A percentile compares a stretch with the other conserved stretches of the same genome.
phyloP scores from a whole-genome alignment of 2,329 filamentous ascomycete species.

The Pezicula radicicola region DNA sequence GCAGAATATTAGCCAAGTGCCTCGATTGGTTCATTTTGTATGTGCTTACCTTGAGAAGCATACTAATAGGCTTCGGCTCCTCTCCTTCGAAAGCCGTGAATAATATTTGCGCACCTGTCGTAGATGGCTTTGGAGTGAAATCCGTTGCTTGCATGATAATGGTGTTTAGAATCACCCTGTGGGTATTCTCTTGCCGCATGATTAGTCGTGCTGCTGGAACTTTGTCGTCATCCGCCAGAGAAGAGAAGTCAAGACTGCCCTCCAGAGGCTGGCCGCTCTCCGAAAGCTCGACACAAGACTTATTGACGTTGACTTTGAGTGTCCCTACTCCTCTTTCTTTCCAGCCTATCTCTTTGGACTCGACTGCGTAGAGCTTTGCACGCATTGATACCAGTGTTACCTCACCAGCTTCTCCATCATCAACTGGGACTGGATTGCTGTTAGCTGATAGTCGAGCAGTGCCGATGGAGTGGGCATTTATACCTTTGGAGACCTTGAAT shows the following conservation, averaged over 20 bases:
- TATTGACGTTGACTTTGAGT: slow-evolving; percentile 77
- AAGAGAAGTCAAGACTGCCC: slow-evolving; percentile 54
- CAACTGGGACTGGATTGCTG: slow-evolving; percentile 57
- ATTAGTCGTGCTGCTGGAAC: slow-evolving; percentile 64
- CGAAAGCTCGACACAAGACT: slow-evolving; percentile 52
- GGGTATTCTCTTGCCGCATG: slow-evolving; percentile 87
- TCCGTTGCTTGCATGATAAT: slow-evolving; percentile 75
- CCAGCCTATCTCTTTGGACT: slow-evolving; percentile 63
- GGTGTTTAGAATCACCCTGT: slow-evolving; percentile 83
- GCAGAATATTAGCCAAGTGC: slow-evolving; percentile 7
- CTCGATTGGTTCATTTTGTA: slow-evolving; percentile 4
- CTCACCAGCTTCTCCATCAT: slow-evolving; percentile 87
- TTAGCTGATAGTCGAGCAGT: neutral
- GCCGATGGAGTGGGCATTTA: slow-evolving; percentile 26
- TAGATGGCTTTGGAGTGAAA: slow-evolving; percentile 72
- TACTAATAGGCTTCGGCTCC: slow-evolving; percentile 51
- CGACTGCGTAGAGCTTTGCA: slow-evolving; percentile 81
- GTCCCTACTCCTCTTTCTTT: slow-evolving; percentile 85
- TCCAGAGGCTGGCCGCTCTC: slow-evolving; percentile 46
- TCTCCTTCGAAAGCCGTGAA: slow-evolving; percentile 63
- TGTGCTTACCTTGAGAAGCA: slow-evolving; percentile 56
- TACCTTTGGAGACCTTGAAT: slow-evolving; percentile 67
- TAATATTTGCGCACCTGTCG: slow-evolving; percentile 50
- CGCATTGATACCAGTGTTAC: slow-evolving; percentile 71
- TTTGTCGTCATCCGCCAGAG: slow-evolving; percentile 38